Evolutionary conservation across 352 stramenopile genomes (phyloP).

Genomic region (Phytophthora meadii): DNA sequence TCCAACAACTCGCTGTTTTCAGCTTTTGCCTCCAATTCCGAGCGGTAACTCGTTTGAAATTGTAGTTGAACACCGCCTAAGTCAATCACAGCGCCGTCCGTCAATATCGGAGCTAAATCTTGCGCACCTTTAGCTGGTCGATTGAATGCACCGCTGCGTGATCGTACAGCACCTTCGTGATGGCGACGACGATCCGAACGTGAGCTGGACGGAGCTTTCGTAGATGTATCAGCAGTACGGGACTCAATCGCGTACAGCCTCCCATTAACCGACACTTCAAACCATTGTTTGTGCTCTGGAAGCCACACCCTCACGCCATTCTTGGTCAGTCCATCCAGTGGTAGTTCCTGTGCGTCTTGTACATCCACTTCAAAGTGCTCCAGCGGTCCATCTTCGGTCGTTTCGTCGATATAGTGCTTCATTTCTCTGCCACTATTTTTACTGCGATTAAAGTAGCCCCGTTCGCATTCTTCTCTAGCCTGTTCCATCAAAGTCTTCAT

Average conservation of each 20-base stretch:
- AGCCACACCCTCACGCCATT: conserved; percentile 84
- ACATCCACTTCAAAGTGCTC: conserved; percentile 58
- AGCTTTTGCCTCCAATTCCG: conserved; percentile 30
- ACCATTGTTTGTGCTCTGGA: conserved; percentile 76
- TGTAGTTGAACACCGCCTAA: conserved; percentile 80
- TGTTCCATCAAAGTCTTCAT: conserved; percentile 32
- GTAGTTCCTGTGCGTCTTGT: conserved; percentile 43
- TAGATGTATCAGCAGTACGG: conserved; percentile 25
- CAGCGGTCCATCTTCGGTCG: conserved; percentile 32
- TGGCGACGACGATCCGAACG: conserved; percentile 21
- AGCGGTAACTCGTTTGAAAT: conserved; percentile 60
- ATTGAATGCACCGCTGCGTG: conserved; percentile 74
- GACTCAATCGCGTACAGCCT: conserved; percentile 75
- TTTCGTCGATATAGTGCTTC: conserved; percentile 33
- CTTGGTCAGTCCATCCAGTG: conserved; percentile 80
- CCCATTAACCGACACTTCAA: conserved; percentile 84
- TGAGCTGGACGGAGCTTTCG: conserved; percentile 2
- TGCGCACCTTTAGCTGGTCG: conserved; percentile 52
- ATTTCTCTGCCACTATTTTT: conserved; percentile 15
- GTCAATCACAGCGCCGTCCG: conserved; percentile 78
- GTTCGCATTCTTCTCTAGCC: conserved; percentile 2
- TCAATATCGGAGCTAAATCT: conserved; percentile 54
- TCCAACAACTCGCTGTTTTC: conserved; percentile 35
- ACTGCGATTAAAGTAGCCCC: conserved; percentile 7
- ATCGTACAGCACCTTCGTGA: conserved; percentile 20